phyloP scores from a whole-genome alignment of 148 eudicot species.

The Polygonum aviculare region DNA sequence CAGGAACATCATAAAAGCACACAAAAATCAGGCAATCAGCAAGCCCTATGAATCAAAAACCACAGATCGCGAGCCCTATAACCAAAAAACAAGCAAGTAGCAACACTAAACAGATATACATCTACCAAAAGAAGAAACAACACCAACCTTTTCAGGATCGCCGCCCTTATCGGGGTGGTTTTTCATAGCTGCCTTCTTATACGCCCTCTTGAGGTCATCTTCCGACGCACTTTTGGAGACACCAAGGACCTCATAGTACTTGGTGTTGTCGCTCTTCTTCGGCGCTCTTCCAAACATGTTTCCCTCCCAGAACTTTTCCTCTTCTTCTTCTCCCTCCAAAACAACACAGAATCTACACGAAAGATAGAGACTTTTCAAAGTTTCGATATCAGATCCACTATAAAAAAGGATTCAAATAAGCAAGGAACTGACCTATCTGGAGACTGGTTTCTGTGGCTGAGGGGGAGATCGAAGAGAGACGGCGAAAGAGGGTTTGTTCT shows the following conservation, averaged over 20 bases:
- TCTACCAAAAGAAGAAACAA: background rate
- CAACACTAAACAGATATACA: background rate
- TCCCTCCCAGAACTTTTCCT: background rate
- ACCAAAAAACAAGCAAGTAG: background rate
- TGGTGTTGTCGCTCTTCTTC: slow-evolving; percentile 11
- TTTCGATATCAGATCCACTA: background rate
- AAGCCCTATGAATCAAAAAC: background rate
- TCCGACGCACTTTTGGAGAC: slow-evolving; percentile 8
- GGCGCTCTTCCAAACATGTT: slow-evolving; percentile 4
- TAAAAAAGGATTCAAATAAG: background rate
- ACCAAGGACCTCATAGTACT: slow-evolving; percentile 10
- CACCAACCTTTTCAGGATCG: slow-evolving; percentile 11
- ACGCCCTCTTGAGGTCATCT: slow-evolving; percentile 12
- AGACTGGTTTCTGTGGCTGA: background rate
- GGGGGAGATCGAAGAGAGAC: slow-evolving; percentile 6
- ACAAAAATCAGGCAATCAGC: background rate
- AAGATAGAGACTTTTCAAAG: background rate
- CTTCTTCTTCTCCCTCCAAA: background rate
- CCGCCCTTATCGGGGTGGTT: slow-evolving; percentile 14
- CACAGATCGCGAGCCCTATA: background rate
- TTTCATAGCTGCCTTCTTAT: slow-evolving; percentile 10
- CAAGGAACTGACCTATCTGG: background rate
- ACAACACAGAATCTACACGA: background rate
- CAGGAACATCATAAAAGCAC: background rate
- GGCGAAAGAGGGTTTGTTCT: slow-evolving; percentile 6